phyloP scores from a whole-genome alignment of 805 yeast species.

The Wickerhamiella sorbophila region DNA sequence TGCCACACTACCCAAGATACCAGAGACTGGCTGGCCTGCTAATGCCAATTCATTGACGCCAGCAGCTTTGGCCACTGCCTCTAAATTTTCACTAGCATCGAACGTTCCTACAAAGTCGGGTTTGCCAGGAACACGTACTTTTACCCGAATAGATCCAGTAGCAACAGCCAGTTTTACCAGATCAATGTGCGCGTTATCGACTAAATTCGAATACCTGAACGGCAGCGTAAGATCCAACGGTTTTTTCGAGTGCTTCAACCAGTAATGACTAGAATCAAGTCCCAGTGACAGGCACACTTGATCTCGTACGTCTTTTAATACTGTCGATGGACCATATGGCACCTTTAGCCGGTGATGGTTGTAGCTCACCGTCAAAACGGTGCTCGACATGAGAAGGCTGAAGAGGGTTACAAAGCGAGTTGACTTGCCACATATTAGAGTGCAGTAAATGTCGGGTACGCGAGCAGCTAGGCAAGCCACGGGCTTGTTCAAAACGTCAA shows the following conservation, averaged over 20 bases:
- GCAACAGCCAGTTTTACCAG: constrained; percentile 1
- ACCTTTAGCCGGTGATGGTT: constrained; percentile 10
- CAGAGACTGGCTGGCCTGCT: neutral
- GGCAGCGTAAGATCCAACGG: constrained; percentile 15
- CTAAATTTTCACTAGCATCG: constrained; percentile 2
- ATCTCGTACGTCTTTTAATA: constrained; percentile 12
- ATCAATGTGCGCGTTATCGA: constrained; percentile 14
- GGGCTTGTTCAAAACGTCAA: neutral
- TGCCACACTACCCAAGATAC: neutral
- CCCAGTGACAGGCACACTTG: constrained; percentile 11
- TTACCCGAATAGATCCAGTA: constrained; percentile 9
- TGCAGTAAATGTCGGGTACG: neutral
- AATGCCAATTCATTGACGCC: constrained; percentile 1
- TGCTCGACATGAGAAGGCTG: neutral
- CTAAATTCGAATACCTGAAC: constrained; percentile 14
- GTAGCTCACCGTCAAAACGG: constrained; percentile 9
- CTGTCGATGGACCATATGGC: constrained; percentile 14
- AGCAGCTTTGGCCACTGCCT: constrained; percentile 7
- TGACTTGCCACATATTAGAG: neutral
- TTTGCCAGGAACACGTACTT: constrained; percentile 10
- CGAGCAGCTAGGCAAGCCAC: neutral
- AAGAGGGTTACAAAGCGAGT: neutral
- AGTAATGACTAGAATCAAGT: constrained; percentile 6
- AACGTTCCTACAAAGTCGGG: constrained; percentile 14
- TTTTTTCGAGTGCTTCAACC: constrained; percentile 11